A percentile compares a stretch with the other conserved stretches of the same genome.
These are phyloP conservation scores for Colletotrichum chlorophyti DNA, from an alignment of 2,329 filamentous ascomycete species.

Conservation along the genomic window DNA sequence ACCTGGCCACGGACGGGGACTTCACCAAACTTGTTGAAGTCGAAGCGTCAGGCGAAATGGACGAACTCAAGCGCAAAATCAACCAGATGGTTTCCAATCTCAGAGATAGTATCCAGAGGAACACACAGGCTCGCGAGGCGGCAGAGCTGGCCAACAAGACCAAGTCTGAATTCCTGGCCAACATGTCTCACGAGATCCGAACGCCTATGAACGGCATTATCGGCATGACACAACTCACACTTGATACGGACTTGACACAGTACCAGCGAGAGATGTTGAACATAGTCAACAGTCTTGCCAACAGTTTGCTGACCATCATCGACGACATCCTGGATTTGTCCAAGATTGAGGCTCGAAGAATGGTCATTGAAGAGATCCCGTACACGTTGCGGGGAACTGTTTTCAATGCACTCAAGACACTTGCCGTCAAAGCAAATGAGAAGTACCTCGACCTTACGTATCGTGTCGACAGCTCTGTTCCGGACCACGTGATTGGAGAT, in stretches of 20 bases:
- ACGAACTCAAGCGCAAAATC: conserved; percentile 98
- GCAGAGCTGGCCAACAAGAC: conserved; percentile 97
- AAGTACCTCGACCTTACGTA: conserved; percentile 93
- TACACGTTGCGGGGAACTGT: conserved; percentile 94
- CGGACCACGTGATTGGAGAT: conserved; percentile 94
- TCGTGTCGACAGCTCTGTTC: conserved; percentile 90
- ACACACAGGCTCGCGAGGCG: conserved; percentile 93
- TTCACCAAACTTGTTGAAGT: conserved; percentile 97
- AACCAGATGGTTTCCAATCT: conserved; percentile 99
- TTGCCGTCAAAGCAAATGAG: conserved; percentile 97
- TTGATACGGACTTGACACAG: conserved; percentile 93
- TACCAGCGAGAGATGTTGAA: conserved; percentile 99
- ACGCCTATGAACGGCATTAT: conserved; percentile 99
- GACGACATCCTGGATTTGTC: conserved; percentile 80
- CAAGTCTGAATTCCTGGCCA: conserved; percentile 97
- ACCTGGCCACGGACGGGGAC: conserved; percentile 94
- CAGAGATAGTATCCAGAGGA: conserved; percentile 94
- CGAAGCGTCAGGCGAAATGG: conserved; percentile 98
- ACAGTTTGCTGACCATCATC: conserved; percentile 95
- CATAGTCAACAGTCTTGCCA: conserved; percentile 95
- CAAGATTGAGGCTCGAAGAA: conserved; percentile 92
- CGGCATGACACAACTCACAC: conserved; percentile 94
- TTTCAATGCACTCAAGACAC: conserved; percentile 94
- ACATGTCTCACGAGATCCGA: conserved; percentile 98
- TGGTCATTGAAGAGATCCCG: conserved; percentile 98